phyloP scores from a whole-genome alignment of 176 grass and related monocot genomes.

The Aegilops bicornis region DNA sequence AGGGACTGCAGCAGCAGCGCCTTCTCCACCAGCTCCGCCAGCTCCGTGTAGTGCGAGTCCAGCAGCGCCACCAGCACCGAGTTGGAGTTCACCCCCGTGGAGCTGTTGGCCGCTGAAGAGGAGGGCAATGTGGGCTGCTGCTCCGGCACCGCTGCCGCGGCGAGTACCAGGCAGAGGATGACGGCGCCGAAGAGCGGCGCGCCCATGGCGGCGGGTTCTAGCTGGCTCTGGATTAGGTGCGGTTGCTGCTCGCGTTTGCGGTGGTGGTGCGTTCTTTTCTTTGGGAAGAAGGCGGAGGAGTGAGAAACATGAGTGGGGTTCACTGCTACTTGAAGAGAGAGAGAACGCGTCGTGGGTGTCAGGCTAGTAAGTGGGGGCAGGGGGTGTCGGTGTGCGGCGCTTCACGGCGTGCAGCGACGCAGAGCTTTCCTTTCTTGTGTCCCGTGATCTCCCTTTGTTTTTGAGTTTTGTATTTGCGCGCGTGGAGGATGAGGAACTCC shows the following conservation, averaged over 20 bases:
- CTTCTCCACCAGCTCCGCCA: constrained; percentile 85
- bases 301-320: neutral
- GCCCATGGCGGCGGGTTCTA: constrained; percentile 20
- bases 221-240: neutral
- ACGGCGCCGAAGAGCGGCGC: neutral
- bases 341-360: constrained; percentile 21
- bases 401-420: neutral
- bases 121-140: constrained; percentile 34
- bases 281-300: neutral
- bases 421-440: neutral
- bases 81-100: constrained; percentile 62
- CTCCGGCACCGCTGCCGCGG: neutral
- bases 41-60: constrained; percentile 78
- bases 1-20: constrained; percentile 63
- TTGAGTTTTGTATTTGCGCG: neutral
- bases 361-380: constrained; percentile 18
- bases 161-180: neutral
- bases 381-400: neutral
- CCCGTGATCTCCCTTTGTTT: neutral
- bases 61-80: constrained; percentile 74
- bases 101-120: neutral
- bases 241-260: neutral
- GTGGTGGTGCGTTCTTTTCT: neutral
- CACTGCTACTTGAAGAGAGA: neutral
- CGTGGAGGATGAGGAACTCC: neutral